These are phyloP conservation scores for Bruguiera parviflora DNA, from an alignment of 345 rosid genomes.

Conservation along the genomic window DNA sequence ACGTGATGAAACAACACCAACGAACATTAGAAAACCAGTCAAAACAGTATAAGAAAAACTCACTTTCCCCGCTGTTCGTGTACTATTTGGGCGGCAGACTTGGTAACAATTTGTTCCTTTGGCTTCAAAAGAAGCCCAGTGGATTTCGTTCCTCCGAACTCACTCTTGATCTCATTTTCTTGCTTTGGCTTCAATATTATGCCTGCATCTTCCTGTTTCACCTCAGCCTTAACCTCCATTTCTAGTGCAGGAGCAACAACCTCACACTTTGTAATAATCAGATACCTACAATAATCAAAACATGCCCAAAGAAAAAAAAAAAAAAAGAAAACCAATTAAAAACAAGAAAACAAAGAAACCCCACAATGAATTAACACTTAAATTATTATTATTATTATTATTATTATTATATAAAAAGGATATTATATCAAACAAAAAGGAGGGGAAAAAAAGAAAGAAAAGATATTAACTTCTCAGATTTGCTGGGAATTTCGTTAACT, in stretches of 20 bases:
- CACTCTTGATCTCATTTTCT: slow-evolving; percentile 31
- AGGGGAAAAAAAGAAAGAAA: not conserved
- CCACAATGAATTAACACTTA: not conserved
- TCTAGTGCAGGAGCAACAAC: slow-evolving; percentile 66
- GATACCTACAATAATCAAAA: slow-evolving; percentile 38
- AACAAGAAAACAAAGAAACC: not conserved
- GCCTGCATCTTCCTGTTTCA: slow-evolving; percentile 24
- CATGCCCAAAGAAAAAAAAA: not conserved
- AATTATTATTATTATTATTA: too few species aligned
- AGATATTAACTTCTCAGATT: slow-evolving; percentile 55
- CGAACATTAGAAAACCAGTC: not conserved
- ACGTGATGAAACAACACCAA: not conserved
- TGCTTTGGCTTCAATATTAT: slow-evolving; percentile 42
- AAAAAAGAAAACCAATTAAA: not conserved
- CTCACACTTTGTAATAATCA: slow-evolving; percentile 75
- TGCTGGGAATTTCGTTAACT: slow-evolving; percentile 79
- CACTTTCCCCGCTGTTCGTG: slow-evolving; percentile 68
- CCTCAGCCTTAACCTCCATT: slow-evolving; percentile 43
- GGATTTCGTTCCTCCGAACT: slow-evolving; percentile 20
- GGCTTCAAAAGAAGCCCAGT: slow-evolving; percentile 57
- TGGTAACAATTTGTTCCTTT: slow-evolving; percentile 56
- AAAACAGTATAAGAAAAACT: slow-evolving; percentile 14
- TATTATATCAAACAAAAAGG: not conserved
- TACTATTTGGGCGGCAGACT: slow-evolving; percentile 85
- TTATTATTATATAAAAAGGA: not conserved